Evolutionary conservation across 148 eudicot genomes (phyloP).

Genomic region (Dysphania ambrosioides): DNA sequence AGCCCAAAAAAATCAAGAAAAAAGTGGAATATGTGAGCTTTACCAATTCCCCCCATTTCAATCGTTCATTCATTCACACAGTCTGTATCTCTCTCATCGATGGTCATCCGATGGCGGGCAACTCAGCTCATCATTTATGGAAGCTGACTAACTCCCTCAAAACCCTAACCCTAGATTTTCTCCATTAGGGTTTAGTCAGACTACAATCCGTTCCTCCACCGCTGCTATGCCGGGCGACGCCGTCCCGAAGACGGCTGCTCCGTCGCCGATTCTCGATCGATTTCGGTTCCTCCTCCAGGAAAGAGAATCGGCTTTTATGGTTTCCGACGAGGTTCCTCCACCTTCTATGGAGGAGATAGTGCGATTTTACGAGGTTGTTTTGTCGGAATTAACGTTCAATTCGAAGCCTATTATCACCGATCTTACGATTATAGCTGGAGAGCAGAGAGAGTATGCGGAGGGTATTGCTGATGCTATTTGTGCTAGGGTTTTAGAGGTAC

Average conservation of each 20-base stretch:
- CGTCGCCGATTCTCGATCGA: constrained; percentile 61
- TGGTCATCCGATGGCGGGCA: constrained; percentile 25
- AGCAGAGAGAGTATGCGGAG: constrained; percentile 50
- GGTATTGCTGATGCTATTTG: constrained; percentile 80
- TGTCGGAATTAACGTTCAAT: constrained; percentile 71
- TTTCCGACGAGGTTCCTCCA: constrained; percentile 32
- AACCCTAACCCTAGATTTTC: constrained; percentile 15
- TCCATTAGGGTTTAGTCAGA: constrained; percentile 21
- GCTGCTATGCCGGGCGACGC: constrained; percentile 34
- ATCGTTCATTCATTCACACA: constrained; percentile 6
- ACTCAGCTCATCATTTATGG: constrained; percentile 17
- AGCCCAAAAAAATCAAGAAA: too few species aligned
- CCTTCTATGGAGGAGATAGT: constrained; percentile 51
- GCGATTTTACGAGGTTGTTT: constrained; percentile 52
- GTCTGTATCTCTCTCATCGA: not conserved
- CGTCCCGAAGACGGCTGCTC: constrained; percentile 25
- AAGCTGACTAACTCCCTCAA: constrained; percentile 20
- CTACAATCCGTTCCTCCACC: not conserved
- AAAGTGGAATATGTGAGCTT: not conserved
- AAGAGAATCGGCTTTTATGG: constrained; percentile 48
- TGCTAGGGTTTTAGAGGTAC: constrained; percentile 83
- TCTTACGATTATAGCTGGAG: constrained; percentile 91
- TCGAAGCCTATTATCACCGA: constrained; percentile 93
- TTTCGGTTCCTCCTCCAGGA: constrained; percentile 51
- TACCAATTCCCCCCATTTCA: constrained; percentile 8